Evolutionary conservation across 2,329 filamentous ascomycete genomes (phyloP).

Genomic region (Emmonsiellopsis sp.): DNA sequence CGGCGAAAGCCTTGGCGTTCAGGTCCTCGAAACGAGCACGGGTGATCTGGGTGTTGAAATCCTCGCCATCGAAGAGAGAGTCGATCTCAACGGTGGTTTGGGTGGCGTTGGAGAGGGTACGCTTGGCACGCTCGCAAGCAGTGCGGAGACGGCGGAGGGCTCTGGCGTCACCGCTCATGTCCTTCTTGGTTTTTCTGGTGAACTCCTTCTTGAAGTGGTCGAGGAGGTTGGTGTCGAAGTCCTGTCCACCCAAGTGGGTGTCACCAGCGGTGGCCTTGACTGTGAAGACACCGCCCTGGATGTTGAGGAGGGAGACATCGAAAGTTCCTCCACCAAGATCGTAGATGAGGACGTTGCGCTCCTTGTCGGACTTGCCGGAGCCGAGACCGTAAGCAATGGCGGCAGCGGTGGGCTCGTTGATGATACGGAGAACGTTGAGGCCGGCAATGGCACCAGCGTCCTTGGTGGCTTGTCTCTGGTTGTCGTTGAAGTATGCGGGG

Average conservation of each 20-base stretch:
- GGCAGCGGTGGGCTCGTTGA: slow-evolving; percentile 98
- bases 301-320: slow-evolving; percentile 98
- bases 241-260: slow-evolving; percentile 89
- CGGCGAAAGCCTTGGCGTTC: slow-evolving; percentile 89
- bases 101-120: slow-evolving; percentile 92
- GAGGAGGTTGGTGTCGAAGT: slow-evolving; percentile 92
- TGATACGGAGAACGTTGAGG: slow-evolving; percentile 98
- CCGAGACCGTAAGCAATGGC: slow-evolving; percentile 98
- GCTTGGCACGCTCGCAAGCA: slow-evolving; percentile 99
- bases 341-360: slow-evolving; percentile 99
- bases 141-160: slow-evolving; percentile 93
- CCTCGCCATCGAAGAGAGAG: slow-evolving; percentile 94
- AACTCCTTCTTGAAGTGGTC: slow-evolving; percentile 98
- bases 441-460: slow-evolving; percentile 96
- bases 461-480: slow-evolving; percentile 99
- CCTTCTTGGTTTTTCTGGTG: slow-evolving; percentile 67
- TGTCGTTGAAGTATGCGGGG: slow-evolving; percentile 99
- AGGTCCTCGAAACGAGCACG: slow-evolving; percentile 98
- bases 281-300: slow-evolving; percentile 98
- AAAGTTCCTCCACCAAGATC: slow-evolving; percentile 99
- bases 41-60: slow-evolving; percentile 95
- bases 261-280: slow-evolving; percentile 98
- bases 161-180: slow-evolving; percentile 59
- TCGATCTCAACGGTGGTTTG: slow-evolving; percentile 98
- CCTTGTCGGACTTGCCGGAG: slow-evolving; percentile 88